Evolutionary conservation across 2,329 filamentous ascomycete species (phyloP), one percentile per base, ranked within the genome.

Genomic region (Penicillium sp.): DNA sequence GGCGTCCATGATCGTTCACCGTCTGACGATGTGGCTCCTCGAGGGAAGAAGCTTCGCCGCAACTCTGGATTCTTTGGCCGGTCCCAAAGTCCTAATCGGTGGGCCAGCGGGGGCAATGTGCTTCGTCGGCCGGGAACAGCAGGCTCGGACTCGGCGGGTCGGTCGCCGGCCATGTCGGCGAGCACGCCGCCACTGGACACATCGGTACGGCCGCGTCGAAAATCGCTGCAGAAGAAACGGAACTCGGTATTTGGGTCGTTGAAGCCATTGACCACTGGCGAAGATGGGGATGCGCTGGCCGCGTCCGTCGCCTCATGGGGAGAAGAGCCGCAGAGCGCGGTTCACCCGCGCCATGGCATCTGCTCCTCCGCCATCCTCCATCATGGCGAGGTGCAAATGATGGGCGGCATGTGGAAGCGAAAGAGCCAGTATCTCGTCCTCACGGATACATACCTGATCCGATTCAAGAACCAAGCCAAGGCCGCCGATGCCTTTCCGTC

Each of bases 381-480:
- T 53, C 80, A 86, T 68, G 84, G 84, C 34, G 84, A 86, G 61
- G 80, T 86, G 12, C 83, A 87, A 66, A 86, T 81, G 9, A 82
- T 81, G 42, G 83, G 79, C 47, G 79, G 80, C 50, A 80, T 87
- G 75, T 85, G 86, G 67, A 75, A 83, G 63, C 86, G 85, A 69
- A 85, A 83, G 70, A 84, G 78, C 66, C 83, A 87, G 63, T 88
- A 85, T 58, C 70, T 88, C 46, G 84, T 87, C 11, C 71, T 88
- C 54, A 88, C 83, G 5, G 84, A 86, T 54, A 79, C 77, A 5
- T 81, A 86, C 64, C 68, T 88, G 47, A 69, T 86, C 46, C 77
- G 84, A 9, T 86, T 84, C 71, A 85, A 86, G 65, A 84, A 73
- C 58, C 81, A 85, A 56, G 69, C 73, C 39, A 84, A 84, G 63